These are phyloP conservation scores for Fusarium sp. DNA, from an alignment of 2,329 filamentous ascomycete species.

Conservation along the genomic window DNA sequence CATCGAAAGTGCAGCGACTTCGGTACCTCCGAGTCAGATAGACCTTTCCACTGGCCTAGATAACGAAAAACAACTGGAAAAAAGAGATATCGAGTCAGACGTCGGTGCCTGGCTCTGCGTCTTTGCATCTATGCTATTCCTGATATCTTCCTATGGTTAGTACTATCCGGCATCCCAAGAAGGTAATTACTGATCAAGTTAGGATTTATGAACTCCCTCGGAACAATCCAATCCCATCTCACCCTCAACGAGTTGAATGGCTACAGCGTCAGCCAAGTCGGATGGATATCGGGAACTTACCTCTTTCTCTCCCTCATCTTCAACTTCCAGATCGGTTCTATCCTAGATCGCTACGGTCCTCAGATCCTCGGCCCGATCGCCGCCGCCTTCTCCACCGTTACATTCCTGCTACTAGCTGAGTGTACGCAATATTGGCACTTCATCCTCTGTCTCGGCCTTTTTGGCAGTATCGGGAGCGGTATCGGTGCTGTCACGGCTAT, in stretches of 20 bases:
- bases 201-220: conserved; percentile 59
- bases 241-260: conserved; percentile 53
- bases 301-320: conserved; percentile 56
- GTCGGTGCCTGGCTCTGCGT: conserved; percentile 29
- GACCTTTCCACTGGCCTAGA: neutral
- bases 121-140: conserved; percentile 28
- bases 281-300: conserved; percentile 59
- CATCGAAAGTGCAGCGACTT: neutral
- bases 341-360: conserved; percentile 59
- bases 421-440: conserved; percentile 62
- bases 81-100: conserved; percentile 20
- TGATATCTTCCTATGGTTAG: conserved; percentile 30
- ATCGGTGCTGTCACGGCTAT: conserved; percentile 49
- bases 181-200: rapidly evolving
- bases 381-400: conserved; percentile 48
- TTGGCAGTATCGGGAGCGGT: conserved; percentile 54
- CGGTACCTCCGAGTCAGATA: neutral
- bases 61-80: neutral
- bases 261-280: conserved; percentile 55
- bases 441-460: conserved; percentile 54
- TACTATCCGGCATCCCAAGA: rapidly evolving
- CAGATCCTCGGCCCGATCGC: conserved; percentile 52
- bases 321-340: conserved; percentile 58
- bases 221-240: conserved; percentile 58
- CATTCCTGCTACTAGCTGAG: conserved; percentile 57